These are phyloP conservation scores for Metschnikowia dekortorum DNA, from an alignment of 805 yeast genomes.

Conservation along the genomic window DNA sequence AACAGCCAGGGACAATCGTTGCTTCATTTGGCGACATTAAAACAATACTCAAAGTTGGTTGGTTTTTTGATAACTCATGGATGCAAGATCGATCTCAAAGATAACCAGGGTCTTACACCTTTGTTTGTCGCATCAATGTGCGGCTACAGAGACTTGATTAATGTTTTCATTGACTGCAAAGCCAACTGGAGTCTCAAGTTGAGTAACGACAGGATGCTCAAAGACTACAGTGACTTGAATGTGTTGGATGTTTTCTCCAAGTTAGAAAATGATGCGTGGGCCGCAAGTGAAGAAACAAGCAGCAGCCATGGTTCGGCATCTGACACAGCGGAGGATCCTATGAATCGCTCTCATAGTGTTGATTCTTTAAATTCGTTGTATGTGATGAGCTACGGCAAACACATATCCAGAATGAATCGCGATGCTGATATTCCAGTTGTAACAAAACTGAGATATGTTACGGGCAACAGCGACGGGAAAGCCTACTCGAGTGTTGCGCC, in stretches of 20 bases:
- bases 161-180: slow-evolving; percentile 56
- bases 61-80: slow-evolving; percentile 63
- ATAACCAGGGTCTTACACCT: slow-evolving; percentile 80
- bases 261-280: slow-evolving; percentile 17
- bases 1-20: slow-evolving; percentile 83
- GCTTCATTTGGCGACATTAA: slow-evolving; percentile 77
- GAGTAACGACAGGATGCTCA: slow-evolving; percentile 42
- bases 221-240: slow-evolving; percentile 42
- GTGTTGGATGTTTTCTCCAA: slow-evolving; percentile 38
- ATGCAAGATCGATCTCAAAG: slow-evolving; percentile 65
- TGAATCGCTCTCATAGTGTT: slow-evolving; percentile 30
- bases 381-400: slow-evolving; percentile 35
- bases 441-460: neutral
- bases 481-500: neutral
- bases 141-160: slow-evolving; percentile 67
- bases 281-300: slow-evolving; percentile 8
- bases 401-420: slow-evolving; percentile 38
- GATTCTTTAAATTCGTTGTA: slow-evolving; percentile 40
- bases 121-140: slow-evolving; percentile 78
- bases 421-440: slow-evolving; percentile 10
- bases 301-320: slow-evolving; percentile 9
- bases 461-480: neutral
- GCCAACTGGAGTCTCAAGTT: slow-evolving; percentile 54
- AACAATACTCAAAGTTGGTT: slow-evolving; percentile 63
- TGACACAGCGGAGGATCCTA: slow-evolving; percentile 14